Evolutionary conservation across 148 eudicot genomes (phyloP).

Genomic region (Selenicereus undatus): DNA sequence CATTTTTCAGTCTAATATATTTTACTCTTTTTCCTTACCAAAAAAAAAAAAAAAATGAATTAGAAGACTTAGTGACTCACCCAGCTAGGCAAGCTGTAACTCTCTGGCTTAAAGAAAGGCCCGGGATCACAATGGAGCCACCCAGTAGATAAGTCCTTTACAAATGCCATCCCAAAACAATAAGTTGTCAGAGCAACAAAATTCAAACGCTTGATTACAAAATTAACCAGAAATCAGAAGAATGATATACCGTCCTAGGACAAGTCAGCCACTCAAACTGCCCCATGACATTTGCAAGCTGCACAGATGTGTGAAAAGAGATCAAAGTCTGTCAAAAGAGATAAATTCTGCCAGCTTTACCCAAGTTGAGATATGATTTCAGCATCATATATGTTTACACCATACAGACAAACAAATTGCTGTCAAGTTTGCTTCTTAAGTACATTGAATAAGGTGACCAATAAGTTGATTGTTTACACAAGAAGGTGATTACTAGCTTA

Average conservation of each 20-base stretch:
- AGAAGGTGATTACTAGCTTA: background rate
- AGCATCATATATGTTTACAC: background rate
- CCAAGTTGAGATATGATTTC: background rate
- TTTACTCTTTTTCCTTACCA: too few relatives aligned
- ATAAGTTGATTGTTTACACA: background rate
- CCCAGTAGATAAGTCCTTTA: constrained; percentile 85
- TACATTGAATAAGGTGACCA: background rate
- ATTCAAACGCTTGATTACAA: background rate
- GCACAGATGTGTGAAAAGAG: constrained; percentile 22
- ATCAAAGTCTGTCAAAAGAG: background rate
- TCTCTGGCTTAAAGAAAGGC: constrained; percentile 69
- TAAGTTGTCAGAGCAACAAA: constrained; percentile 1
- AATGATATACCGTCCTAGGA: constrained; percentile 66
- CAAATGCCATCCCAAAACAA: constrained; percentile 6
- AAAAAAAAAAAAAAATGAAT: too few relatives aligned
- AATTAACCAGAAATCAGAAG: background rate
- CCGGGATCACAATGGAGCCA: constrained; percentile 99
- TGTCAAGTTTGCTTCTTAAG: background rate
- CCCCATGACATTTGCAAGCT: constrained; percentile 91
- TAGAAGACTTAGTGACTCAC: constrained; percentile 34
- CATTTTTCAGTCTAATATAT: too few relatives aligned
- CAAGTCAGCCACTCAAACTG: constrained; percentile 88
- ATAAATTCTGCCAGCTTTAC: background rate
- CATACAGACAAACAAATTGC: background rate
- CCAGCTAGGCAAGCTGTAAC: constrained; percentile 59